These are phyloP conservation scores for Arxiozyma slooffiae DNA, from an alignment of 1,139 yeast genomes.

Conservation along the genomic window DNA sequence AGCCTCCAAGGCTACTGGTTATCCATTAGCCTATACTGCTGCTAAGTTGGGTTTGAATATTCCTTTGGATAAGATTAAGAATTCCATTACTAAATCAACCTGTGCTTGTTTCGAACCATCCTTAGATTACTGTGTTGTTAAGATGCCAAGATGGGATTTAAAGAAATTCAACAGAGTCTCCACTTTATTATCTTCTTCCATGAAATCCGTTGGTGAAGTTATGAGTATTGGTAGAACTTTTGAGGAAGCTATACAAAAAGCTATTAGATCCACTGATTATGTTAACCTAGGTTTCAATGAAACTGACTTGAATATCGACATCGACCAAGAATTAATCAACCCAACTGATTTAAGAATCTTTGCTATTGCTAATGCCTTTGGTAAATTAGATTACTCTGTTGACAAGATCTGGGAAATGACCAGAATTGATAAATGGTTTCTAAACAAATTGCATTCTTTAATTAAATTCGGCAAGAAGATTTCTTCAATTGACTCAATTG, in stretches of 20 bases:
- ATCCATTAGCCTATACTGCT: conserved; percentile 96
- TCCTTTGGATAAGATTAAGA: conserved; percentile 84
- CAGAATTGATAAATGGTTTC: conserved; percentile 94
- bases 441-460: conserved; percentile 70
- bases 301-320: conserved; percentile 81
- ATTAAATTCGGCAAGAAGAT: conserved; percentile 60
- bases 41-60: conserved; percentile 93
- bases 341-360: conserved; percentile 95
- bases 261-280: conserved; percentile 92
- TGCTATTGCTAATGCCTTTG: conserved; percentile 88
- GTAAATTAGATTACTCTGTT: conserved; percentile 70
- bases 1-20: conserved; percentile 98
- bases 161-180: conserved; percentile 92
- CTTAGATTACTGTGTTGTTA: conserved; percentile 91
- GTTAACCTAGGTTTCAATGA: conserved; percentile 89
- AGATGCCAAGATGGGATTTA: conserved; percentile 99
- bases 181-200: conserved; percentile 77
- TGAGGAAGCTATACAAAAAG: conserved; percentile 97
- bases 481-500: conserved; percentile 50
- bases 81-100: conserved; percentile 89
- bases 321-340: conserved; percentile 82
- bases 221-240: conserved; percentile 97
- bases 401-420: conserved; percentile 89
- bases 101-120: conserved; percentile 98
- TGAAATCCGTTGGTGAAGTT: conserved; percentile 99